Conservation (phyloP, 306 rosid species). For the Castanea sativa region DNA sequence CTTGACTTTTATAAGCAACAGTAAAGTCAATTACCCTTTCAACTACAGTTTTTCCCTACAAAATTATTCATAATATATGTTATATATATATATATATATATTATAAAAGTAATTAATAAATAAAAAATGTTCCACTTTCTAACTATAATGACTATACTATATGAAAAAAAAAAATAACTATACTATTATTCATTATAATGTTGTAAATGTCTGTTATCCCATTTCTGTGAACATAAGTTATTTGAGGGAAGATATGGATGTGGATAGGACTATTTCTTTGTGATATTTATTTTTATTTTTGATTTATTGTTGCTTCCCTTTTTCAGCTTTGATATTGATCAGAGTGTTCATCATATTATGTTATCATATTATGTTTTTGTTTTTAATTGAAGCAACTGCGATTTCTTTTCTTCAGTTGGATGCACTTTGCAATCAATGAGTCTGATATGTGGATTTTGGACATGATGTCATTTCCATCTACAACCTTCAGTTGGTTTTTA, state of each 20-base stretch:
- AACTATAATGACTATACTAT: too few relatives aligned
- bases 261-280: not conserved
- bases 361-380: not conserved
- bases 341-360: not conserved
- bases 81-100: too few relatives aligned
- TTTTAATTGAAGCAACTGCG: not conserved
- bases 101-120: too few relatives aligned
- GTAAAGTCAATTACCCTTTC: not conserved
- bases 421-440: not conserved
- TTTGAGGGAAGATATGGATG: not conserved
- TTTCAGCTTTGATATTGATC: not conserved
- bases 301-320: not conserved
- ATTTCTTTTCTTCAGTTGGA: not conserved
- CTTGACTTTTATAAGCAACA: not conserved
- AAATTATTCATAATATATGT: too few relatives aligned
- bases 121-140: too few relatives aligned
- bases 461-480: not conserved
- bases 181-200: too few relatives aligned
- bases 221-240: not conserved
- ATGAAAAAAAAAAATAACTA: too few relatives aligned
- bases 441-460: not conserved
- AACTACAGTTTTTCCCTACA: not conserved
- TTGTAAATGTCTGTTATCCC: not conserved
- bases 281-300: not conserved
- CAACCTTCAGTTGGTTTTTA: not conserved